Evolutionary conservation across 257 asterid species (phyloP).

Genomic region (Rubia yunnanensis): DNA sequence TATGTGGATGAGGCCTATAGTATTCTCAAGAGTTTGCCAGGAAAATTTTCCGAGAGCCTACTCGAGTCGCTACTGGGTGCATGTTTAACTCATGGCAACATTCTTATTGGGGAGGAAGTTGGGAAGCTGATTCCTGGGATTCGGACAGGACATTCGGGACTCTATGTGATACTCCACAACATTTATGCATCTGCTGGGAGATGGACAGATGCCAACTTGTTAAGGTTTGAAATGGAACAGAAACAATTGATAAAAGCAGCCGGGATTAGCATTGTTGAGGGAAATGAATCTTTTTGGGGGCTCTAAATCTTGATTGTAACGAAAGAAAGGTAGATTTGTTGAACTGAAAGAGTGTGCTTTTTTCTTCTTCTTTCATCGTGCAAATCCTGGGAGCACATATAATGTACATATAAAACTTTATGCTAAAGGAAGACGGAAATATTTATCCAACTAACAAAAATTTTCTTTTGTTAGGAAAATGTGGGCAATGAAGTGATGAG

Average conservation of each 20-base stretch:
- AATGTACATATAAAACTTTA: too few species aligned
- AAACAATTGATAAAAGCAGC: conserved; percentile 23
- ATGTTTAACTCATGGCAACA: conserved; percentile 45
- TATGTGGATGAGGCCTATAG: conserved; percentile 42
- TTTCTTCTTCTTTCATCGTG: too few species aligned
- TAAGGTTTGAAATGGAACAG: conserved; percentile 41
- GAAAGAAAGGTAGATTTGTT: too few species aligned
- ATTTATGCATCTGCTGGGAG: conserved; percentile 51
- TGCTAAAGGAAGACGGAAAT: too few species aligned
- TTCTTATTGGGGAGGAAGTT: conserved; percentile 46
- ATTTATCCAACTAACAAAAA: too few species aligned
- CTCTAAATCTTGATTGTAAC: too few species aligned
- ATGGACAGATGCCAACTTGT: conserved; percentile 45
- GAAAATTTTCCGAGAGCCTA: conserved; percentile 8
- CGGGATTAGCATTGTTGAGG: conserved; percentile 25
- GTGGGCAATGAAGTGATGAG: too few species aligned
- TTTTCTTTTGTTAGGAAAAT: too few species aligned
- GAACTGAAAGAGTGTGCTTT: too few species aligned
- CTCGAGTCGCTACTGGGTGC: conserved; percentile 46
- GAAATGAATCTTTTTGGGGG: too few species aligned
- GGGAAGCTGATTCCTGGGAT: conserved; percentile 31
- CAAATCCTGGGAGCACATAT: too few species aligned
- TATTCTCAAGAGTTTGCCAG: conserved; percentile 22
- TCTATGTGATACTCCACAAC: conserved; percentile 41
- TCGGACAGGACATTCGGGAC: conserved; percentile 22